Conservation (phyloP, 2,329 filamentous ascomycete species). For the Sordariomycetes sp. region DNA sequence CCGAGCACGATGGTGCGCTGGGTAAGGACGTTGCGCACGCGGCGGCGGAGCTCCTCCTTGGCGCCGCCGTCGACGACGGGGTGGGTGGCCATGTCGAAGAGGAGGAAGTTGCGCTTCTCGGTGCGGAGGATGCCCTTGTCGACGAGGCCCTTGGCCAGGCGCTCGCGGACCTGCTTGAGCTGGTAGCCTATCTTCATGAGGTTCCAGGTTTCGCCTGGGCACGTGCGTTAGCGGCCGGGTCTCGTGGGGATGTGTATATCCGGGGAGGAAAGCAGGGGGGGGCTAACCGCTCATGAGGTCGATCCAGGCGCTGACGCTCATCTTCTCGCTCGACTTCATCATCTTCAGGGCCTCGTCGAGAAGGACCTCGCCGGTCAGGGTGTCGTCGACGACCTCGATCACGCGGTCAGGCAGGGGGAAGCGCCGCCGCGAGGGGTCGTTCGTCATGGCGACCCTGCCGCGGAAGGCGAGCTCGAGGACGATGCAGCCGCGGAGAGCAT, state of each 20-base stretch:
- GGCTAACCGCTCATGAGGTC: constrained; percentile 90
- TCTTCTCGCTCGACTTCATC: constrained; percentile 99
- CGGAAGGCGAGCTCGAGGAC: constrained; percentile 95
- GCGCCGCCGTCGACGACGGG: constrained; percentile 92
- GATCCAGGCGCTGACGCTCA: constrained; percentile 99
- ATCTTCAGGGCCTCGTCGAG: constrained; percentile 97
- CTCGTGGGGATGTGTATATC: not conserved
- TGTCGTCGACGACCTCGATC: constrained; percentile 96
- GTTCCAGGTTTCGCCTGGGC: constrained; percentile 93
- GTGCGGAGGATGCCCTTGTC: constrained; percentile 98
- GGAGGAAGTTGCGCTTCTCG: constrained; percentile 97
- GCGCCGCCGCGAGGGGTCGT: constrained; percentile 81
- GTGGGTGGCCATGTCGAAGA: constrained; percentile 99
- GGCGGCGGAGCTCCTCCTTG: constrained; percentile 91
- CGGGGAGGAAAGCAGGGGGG: constrained; percentile 1
- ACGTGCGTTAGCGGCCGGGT: not conserved
- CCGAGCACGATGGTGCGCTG: constrained; percentile 89
- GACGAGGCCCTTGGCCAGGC: constrained; percentile 90
- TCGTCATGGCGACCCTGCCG: constrained; percentile 96
- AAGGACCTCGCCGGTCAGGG: constrained; percentile 90
- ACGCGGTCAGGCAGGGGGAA: constrained; percentile 87
- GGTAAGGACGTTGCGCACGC: constrained; percentile 85
- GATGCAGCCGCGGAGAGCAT: constrained; percentile 93
- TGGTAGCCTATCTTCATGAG: constrained; percentile 99
- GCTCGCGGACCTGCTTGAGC: constrained; percentile 96